phyloP scores from a whole-genome alignment of 2,329 filamentous ascomycete species.

The Epichloe bromicola region DNA sequence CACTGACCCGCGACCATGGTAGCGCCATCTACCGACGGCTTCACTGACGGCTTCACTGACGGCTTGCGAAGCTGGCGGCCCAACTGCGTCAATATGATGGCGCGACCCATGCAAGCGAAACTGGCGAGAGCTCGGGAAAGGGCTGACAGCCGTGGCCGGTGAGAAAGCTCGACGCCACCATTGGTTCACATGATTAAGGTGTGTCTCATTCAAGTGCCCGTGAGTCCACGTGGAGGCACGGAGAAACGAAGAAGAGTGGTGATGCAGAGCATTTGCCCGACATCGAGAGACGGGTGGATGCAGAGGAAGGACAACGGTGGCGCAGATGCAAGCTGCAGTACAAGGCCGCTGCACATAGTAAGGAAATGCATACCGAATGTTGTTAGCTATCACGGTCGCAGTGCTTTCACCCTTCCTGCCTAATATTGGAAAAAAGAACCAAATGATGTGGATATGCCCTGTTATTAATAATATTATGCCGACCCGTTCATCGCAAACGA shows the following conservation, averaged over 20 bases:
- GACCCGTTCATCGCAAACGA: no score
- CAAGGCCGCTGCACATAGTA: not conserved
- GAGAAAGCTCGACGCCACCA: not conserved
- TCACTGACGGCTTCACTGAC: no score
- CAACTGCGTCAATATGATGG: conserved; percentile 1
- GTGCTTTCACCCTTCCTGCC: not conserved
- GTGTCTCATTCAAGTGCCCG: not conserved
- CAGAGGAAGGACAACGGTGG: not conserved
- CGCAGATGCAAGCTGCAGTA: not conserved
- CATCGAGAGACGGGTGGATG: not conserved
- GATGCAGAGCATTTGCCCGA: not conserved
- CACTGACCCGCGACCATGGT: not conserved
- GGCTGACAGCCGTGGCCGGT: not conserved
- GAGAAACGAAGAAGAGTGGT: not conserved
- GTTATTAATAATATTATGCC: no score
- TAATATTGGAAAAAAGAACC: not conserved
- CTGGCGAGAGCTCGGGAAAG: not conserved
- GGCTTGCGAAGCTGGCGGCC: not conserved
- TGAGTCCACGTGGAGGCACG: conserved; percentile 4
- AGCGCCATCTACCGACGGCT: no score
- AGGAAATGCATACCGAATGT: not conserved
- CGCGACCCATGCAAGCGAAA: not conserved
- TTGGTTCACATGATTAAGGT: not conserved
- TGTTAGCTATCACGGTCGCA: not conserved
- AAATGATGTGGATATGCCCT: no score